Evolutionary conservation across 129 eudicot genomes (phyloP).

Genomic region (Helianthus annuus): DNA sequence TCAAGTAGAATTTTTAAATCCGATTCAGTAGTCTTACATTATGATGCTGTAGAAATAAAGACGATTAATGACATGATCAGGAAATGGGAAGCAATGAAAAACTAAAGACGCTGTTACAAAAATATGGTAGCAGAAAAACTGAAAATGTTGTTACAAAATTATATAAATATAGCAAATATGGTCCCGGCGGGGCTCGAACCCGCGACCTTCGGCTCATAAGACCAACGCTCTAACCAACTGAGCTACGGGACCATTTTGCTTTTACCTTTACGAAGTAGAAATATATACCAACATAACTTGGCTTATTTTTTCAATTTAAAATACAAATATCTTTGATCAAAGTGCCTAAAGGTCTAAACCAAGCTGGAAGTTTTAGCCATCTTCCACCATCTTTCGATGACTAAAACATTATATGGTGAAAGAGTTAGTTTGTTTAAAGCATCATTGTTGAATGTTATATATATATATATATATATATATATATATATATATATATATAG

Average conservation of each 20-base stretch:
- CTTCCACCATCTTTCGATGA: not conserved
- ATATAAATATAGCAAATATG: not conserved
- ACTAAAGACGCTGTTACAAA: not conserved
- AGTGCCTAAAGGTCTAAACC: not conserved
- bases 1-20: too few species aligned
- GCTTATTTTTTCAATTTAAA: too few species aligned
- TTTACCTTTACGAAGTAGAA: not conserved
- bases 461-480: too few species aligned
- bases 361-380: not conserved
- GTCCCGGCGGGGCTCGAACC: constrained; percentile 99
- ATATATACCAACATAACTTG: not conserved
- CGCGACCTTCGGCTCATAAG: constrained; percentile 99
- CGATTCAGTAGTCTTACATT: too few species aligned
- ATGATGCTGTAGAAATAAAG: too few species aligned
- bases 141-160: too few species aligned
- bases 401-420: not conserved
- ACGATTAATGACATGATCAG: not conserved
- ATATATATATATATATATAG: too few species aligned
- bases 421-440: too few species aligned
- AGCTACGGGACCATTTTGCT: constrained; percentile 77
- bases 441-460: not conserved
- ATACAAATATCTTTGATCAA: not conserved
- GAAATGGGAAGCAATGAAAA: not conserved
- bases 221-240: constrained; percentile 99
- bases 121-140: too few species aligned